These are phyloP conservation scores for Sporothrix curviconia DNA, from an alignment of 2,329 filamentous ascomycete species.

Conservation along the genomic window DNA sequence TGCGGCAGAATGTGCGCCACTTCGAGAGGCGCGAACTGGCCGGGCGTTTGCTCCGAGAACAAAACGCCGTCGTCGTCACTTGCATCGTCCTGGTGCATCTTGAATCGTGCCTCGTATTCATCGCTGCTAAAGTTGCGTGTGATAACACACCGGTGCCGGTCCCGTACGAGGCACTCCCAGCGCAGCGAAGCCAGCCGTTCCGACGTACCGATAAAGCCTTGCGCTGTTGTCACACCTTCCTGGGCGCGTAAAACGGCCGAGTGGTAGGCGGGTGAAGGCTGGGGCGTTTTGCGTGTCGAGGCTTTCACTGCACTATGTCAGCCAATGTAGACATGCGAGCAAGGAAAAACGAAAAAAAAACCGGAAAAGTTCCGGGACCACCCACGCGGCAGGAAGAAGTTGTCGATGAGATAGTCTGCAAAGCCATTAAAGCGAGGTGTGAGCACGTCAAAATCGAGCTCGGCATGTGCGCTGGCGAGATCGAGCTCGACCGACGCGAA, in stretches of 20 bases:
- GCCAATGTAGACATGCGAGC: too few species aligned
- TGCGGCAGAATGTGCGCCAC: too few species aligned
- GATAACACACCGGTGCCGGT: conserved; percentile 27
- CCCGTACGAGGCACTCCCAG: conserved; percentile 24
- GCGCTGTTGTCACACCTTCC: not conserved
- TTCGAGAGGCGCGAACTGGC: too few species aligned
- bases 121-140: conserved; percentile 21
- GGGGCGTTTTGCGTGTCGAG: conserved; percentile 22
- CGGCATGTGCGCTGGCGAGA: conserved; percentile 12
- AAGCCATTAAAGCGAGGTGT: conserved; percentile 20
- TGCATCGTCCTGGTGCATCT: too few species aligned
- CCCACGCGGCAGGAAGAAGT: conserved; percentile 25
- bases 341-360: conserved; percentile 2
- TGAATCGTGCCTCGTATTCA: conserved; percentile 16
- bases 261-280: conserved; percentile 23
- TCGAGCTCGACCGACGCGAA: conserved; percentile 21
- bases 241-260: conserved; percentile 21
- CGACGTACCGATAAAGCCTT: conserved; percentile 20
- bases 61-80: not conserved
- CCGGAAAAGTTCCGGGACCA: not conserved
- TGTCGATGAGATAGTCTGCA: conserved; percentile 23
- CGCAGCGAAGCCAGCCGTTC: conserved; percentile 23
- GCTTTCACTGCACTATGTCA: conserved; percentile 24
- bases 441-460: conserved; percentile 17
- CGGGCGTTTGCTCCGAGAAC: too few species aligned